Percentiles rank a stretch among this genome's conserved stretches.
phyloP scores from a whole-genome alignment of 208 protist species.

The Herpetomonas samuelpessoai region DNA sequence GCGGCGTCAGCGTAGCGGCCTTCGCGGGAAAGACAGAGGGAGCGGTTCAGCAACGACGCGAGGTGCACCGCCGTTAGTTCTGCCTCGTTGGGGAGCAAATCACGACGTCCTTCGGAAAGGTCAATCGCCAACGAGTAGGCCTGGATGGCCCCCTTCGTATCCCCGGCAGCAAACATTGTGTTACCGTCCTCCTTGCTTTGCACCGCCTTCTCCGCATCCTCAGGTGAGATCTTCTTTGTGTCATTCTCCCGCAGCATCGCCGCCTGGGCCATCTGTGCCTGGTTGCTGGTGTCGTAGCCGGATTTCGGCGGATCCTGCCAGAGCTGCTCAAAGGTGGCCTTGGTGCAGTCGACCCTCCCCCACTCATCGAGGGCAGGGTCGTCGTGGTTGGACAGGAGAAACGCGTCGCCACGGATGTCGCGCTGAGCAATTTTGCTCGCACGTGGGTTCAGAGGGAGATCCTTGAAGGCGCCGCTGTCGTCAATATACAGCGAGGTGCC shows the following conservation, averaged over 20 bases:
- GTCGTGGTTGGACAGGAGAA: slow-evolving; percentile 84
- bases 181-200: slow-evolving; percentile 69
- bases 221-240: slow-evolving; percentile 57
- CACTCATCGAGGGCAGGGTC: slow-evolving; percentile 86
- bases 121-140: slow-evolving; percentile 56
- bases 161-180: slow-evolving; percentile 31
- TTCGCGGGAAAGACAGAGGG: slow-evolving; percentile 39
- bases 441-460: slow-evolving; percentile 72
- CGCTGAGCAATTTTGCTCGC: slow-evolving; percentile 84
- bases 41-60: slow-evolving; percentile 64
- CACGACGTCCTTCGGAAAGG: slow-evolving; percentile 61
- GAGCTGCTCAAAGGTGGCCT: slow-evolving; percentile 43
- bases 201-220: slow-evolving; percentile 55
- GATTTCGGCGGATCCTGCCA: slow-evolving; percentile 38
- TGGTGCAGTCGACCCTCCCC: slow-evolving; percentile 66
- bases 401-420: slow-evolving; percentile 87
- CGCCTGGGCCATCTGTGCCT: slow-evolving; percentile 59
- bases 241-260: slow-evolving; percentile 57
- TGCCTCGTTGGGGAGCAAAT: slow-evolving; percentile 57
- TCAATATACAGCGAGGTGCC: slow-evolving; percentile 90
- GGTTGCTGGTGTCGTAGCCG: slow-evolving; percentile 62
- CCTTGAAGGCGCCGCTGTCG: slow-evolving; percentile 86
- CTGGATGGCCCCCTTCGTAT: slow-evolving; percentile 49
- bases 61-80: slow-evolving; percentile 47
- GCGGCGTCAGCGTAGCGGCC: slow-evolving; percentile 34